Percentiles rank a stretch among this genome's conserved stretches.
These are phyloP conservation scores for Diaporthe vexans DNA, from an alignment of 2,329 filamentous ascomycete species.

Conservation along the genomic window DNA sequence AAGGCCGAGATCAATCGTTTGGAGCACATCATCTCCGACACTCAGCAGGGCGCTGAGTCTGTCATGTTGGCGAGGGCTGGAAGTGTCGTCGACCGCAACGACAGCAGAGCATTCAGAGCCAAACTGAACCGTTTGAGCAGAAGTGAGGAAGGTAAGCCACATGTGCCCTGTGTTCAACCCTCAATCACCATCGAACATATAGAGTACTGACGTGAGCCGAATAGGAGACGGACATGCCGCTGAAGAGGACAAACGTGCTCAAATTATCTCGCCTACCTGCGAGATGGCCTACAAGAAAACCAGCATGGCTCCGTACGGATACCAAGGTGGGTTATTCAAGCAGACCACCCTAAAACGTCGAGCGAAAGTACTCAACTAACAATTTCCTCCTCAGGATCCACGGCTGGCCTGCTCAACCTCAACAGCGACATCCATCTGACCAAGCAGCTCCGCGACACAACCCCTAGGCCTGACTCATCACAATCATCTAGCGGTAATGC, in stretches of 20 bases:
- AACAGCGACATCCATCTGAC: slow-evolving; percentile 16
- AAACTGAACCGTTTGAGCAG: slow-evolving; percentile 36
- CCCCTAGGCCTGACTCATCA: slow-evolving; percentile 27
- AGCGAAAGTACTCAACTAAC: slow-evolving; percentile 23
- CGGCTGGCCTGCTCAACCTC: slow-evolving; percentile 15
- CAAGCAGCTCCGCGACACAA: slow-evolving; percentile 22
- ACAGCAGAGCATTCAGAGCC: slow-evolving; percentile 25
- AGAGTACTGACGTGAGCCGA: not conserved
- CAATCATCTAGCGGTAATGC: slow-evolving; percentile 31
- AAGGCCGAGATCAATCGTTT: slow-evolving; percentile 41
- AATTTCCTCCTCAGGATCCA: not conserved
- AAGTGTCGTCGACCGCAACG: slow-evolving; percentile 37
- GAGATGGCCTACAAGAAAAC: not conserved
- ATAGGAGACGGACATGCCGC: not conserved
- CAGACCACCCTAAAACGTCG: slow-evolving; percentile 8
- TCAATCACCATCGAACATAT: too few relatives aligned
- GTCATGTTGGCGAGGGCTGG: slow-evolving; percentile 37
- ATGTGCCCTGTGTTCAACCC: too few relatives aligned
- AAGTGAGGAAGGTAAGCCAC: slow-evolving; percentile 29
- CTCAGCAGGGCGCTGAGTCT: slow-evolving; percentile 34
- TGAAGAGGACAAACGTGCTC: slow-evolving; percentile 25
- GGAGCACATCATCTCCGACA: slow-evolving; percentile 40
- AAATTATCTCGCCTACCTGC: not conserved
- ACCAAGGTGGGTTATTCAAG: slow-evolving; percentile 14
- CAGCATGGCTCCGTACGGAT: slow-evolving; percentile 12